Evolutionary conservation across 352 stramenopile species (phyloP).

Genomic region (Phytophthora crassamura): DNA sequence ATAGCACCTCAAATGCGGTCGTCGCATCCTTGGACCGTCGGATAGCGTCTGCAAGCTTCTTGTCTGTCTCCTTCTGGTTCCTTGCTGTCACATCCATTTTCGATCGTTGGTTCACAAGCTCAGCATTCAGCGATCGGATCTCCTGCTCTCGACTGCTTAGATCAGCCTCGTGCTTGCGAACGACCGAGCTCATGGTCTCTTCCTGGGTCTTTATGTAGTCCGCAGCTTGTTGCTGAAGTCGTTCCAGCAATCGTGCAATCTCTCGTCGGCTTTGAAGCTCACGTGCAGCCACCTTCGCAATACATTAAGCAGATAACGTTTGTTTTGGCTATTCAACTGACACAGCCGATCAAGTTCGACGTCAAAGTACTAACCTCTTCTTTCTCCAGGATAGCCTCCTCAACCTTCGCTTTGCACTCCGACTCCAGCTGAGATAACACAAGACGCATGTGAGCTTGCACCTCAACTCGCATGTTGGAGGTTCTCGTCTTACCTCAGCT

Average conservation of each 20-base stretch:
- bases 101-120: constrained; percentile 57
- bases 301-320: not conserved
- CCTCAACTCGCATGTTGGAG: not conserved
- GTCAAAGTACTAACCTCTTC: constrained; percentile 57
- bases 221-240: constrained; percentile 52
- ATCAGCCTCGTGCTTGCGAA: constrained; percentile 49
- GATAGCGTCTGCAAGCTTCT: constrained; percentile 46
- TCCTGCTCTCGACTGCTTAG: constrained; percentile 61
- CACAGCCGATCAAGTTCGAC: not conserved
- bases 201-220: constrained; percentile 60
- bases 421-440: constrained; percentile 57
- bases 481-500: constrained; percentile 49
- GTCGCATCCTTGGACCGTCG: constrained; percentile 47
- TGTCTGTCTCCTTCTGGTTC: constrained; percentile 64
- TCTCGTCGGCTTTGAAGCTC: constrained; percentile 74
- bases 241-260: constrained; percentile 71
- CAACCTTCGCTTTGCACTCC: constrained; percentile 72
- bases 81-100: constrained; percentile 57
- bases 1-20: constrained; percentile 55
- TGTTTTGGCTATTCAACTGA: not conserved
- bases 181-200: constrained; percentile 38
- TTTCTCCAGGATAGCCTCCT: constrained; percentile 77
- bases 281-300: constrained; percentile 56
- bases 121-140: constrained; percentile 48
- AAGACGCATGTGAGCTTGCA: not conserved